These are phyloP conservation scores for Scenedesmus sp. DNA, from an alignment of 163 green algal species.

Conservation along the genomic window DNA sequence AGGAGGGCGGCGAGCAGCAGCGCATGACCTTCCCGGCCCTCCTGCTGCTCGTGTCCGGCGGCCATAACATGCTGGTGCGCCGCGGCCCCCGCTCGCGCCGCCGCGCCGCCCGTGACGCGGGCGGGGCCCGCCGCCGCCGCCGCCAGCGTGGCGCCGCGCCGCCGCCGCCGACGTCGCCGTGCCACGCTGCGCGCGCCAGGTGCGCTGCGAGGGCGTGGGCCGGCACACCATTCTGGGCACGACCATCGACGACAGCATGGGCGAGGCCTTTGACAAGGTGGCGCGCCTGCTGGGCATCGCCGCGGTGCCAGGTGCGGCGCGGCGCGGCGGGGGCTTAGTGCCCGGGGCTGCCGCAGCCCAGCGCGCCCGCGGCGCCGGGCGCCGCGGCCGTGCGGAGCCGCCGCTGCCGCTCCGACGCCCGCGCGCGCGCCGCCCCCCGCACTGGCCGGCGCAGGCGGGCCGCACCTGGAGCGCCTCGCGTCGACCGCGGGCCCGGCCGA, in stretches of 20 bases:
- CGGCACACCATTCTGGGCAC: slow-evolving; percentile 75
- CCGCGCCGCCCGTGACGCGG: no score
- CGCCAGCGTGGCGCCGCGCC: no score
- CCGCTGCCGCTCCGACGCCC: no score
- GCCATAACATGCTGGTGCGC: slow-evolving; percentile 96
- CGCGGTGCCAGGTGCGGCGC: slow-evolving; percentile 63
- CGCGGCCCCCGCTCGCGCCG: slow-evolving; percentile 45
- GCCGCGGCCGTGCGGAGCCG: no score
- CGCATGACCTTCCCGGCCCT: slow-evolving; percentile 89
- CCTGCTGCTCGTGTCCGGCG: slow-evolving; percentile 94
- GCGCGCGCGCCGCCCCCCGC: neutral
- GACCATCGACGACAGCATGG: slow-evolving; percentile 92
- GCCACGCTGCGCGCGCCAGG: slow-evolving; percentile 66
- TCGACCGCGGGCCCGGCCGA: slow-evolving; percentile 59
- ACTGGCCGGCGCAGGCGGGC: slow-evolving; percentile 57
- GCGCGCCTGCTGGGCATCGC: slow-evolving; percentile 88
- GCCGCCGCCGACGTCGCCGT: no score
- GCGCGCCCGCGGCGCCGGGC: no score
- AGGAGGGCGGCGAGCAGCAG: neutral
- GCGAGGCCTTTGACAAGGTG: slow-evolving; percentile 96
- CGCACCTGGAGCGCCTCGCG: slow-evolving; percentile 76
- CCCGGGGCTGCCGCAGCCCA: no score
- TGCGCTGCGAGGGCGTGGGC: slow-evolving; percentile 51
- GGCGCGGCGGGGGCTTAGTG: no score
- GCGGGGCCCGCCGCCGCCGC: no score